phyloP scores from a whole-genome alignment of 768 basidiomycete species.

The Trichaptum fuscoviolaceum region DNA sequence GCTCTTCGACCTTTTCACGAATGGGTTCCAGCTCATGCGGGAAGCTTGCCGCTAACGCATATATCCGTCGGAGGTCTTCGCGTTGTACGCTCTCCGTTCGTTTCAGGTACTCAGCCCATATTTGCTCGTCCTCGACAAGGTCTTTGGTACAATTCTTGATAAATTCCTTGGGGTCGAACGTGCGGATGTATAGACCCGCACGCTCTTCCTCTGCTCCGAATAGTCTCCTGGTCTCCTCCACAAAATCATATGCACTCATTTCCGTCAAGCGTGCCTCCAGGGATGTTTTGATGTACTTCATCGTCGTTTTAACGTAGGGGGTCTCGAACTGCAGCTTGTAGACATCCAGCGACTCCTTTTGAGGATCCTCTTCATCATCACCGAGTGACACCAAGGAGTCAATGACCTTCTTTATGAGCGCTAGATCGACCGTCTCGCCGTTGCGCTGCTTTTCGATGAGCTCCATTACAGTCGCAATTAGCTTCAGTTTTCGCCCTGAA shows the following conservation, averaged over 20 bases:
- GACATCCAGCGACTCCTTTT: slow-evolving; percentile 88
- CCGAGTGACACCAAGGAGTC: slow-evolving; percentile 94
- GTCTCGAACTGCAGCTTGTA: slow-evolving; percentile 88
- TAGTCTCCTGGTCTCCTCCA: slow-evolving; percentile 90
- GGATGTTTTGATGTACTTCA: slow-evolving; percentile 87
- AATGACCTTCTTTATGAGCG: slow-evolving; percentile 88
- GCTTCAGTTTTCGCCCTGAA: slow-evolving; percentile 79
- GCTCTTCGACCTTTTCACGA: slow-evolving; percentile 35
- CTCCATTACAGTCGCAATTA: slow-evolving; percentile 79
- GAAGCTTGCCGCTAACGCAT: no score
- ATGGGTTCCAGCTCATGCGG: no score
- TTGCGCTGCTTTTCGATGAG: slow-evolving; percentile 92
- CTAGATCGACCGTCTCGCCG: slow-evolving; percentile 89
- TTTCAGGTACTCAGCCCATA: no score
- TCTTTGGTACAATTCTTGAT: no score
- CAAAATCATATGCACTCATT: slow-evolving; percentile 88
- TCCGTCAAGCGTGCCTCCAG: slow-evolving; percentile 84
- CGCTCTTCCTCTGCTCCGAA: slow-evolving; percentile 91
- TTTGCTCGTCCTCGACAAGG: no score
- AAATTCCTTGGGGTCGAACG: no score
- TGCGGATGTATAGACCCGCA: no score
- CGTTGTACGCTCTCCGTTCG: no score
- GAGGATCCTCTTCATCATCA: slow-evolving; percentile 85
- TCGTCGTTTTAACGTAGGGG: slow-evolving; percentile 84
- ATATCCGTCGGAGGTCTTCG: no score